Evolutionary conservation across 805 yeast species (phyloP), one percentile per base, ranked within the genome.

Genomic region (Candida sithepensis): DNA sequence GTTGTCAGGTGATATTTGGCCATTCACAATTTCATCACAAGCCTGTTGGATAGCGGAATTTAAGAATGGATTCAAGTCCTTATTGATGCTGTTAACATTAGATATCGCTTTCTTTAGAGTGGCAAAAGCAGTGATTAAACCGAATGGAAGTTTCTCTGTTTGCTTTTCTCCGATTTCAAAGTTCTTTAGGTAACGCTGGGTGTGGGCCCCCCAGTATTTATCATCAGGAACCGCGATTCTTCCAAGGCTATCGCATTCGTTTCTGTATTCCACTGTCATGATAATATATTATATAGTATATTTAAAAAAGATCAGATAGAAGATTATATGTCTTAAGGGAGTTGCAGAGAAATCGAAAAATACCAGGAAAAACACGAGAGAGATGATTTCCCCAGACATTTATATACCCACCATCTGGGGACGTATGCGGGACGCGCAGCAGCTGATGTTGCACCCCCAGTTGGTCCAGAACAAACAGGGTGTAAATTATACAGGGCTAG

Each of bases 201-300:
- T 92, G 72, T 92, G 98, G 39, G 98, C 97, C 50, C 98, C 98
- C 90, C 96, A 91, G 77, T 91, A 91, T 67, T 79, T 82, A 58
- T 86, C 77, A 51, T 79, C 72, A 47, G 88, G 90, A 18, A 43
- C 45, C 7, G 88, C 88, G 62, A 92, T 85, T 63, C 88, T 95
- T 58, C 98, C 98, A 61, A 91, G 91, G 44, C 97, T 97, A 71
- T 91, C 98, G 47, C 88, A 77, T 68, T 91, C 98, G 46, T 79
- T 79, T 72, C 98, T 80, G 57, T 43, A 44, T 3, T 13, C 10
- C 18, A 43, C 46, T 20, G 46, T 39, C 46, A 44, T 43, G 19
- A 4, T 41, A 5, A n/a, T 5, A 16, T 16, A 16, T 12, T 34
- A n/a, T n/a, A n/a, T n/a, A 34, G 21, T n/a, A 16, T n/a, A 34